These are phyloP conservation scores for Penicillium janthinellum DNA, from an alignment of 2,329 filamentous ascomycete species.

Conservation along the genomic window DNA sequence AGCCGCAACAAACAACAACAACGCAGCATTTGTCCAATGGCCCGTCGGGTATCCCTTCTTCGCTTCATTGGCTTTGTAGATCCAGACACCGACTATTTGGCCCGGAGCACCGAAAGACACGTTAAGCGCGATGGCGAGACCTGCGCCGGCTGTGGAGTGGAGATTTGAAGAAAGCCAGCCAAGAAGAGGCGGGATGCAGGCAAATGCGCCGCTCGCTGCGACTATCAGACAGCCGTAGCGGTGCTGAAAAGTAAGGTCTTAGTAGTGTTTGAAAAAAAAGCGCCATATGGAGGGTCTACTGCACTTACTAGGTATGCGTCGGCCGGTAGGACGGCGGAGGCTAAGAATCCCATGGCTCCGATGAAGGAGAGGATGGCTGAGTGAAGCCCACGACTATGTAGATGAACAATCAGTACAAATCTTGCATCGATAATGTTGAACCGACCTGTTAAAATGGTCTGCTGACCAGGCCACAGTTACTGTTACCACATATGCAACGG, in stretches of 20 bases:
- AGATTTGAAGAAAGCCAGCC: slow-evolving; percentile 73
- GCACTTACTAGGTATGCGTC: slow-evolving; percentile 54
- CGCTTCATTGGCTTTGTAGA: slow-evolving; percentile 67
- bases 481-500: slow-evolving; percentile 59
- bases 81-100: slow-evolving; percentile 74
- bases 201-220: slow-evolving; percentile 66
- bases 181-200: slow-evolving; percentile 68
- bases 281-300: neutral
- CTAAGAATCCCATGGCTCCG: slow-evolving; percentile 61
- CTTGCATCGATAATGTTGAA: neutral
- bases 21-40: slow-evolving; percentile 66
- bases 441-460: slow-evolving; percentile 48
- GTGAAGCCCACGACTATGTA: slow-evolving; percentile 51
- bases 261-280: too few species aligned
- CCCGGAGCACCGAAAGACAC: slow-evolving; percentile 68
- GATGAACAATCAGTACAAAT: neutral
- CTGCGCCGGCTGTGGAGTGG: slow-evolving; percentile 64
- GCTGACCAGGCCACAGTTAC: slow-evolving; percentile 60
- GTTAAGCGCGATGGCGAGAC: slow-evolving; percentile 71
- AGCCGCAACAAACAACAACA: slow-evolving; percentile 61
- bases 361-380: slow-evolving; percentile 53
- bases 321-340: slow-evolving; percentile 64
- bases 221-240: slow-evolving; percentile 73
- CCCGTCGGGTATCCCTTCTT: slow-evolving; percentile 67
- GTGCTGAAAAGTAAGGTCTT: slow-evolving; percentile 18